Conservation (phyloP, 306 rosid species). For the Quercus engelmannii region DNA sequence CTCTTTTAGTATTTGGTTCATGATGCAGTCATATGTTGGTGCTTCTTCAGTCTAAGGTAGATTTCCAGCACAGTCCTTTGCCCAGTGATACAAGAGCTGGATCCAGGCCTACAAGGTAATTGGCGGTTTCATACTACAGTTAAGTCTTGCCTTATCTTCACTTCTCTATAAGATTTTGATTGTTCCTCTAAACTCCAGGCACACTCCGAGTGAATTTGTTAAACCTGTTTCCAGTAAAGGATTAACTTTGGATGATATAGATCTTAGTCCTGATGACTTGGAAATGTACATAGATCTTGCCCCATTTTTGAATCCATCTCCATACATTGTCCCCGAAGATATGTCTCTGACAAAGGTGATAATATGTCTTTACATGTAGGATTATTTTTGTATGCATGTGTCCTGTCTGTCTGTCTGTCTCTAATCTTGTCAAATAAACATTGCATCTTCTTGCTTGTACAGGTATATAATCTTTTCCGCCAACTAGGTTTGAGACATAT, state of each 20-base stretch:
- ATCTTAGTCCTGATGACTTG: slow-evolving; percentile 80
- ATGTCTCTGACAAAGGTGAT: slow-evolving; percentile 92
- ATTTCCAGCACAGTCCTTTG: slow-evolving; percentile 89
- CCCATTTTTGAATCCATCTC: slow-evolving; percentile 89
- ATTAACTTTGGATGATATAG: slow-evolving; percentile 66
- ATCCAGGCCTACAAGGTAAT: slow-evolving; percentile 56
- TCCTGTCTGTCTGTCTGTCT: not conserved
- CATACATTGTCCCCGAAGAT: slow-evolving; percentile 90
- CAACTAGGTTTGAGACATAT: slow-evolving; percentile 93
- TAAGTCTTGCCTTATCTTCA: slow-evolving; percentile 14
- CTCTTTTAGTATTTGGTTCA: slow-evolving; percentile 14
- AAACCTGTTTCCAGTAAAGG: slow-evolving; percentile 98
- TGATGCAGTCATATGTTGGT: slow-evolving; percentile 83
- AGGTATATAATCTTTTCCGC: slow-evolving; percentile 98
- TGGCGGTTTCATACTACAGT: slow-evolving; percentile 9
- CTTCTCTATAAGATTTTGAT: slow-evolving; percentile 31
- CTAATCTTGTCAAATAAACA: slow-evolving; percentile 18
- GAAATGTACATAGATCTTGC: slow-evolving; percentile 96
- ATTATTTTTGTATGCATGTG: not conserved
- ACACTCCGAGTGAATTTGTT: slow-evolving; percentile 69
- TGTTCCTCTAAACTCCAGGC: slow-evolving; percentile 49
- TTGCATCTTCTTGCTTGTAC: slow-evolving; percentile 36
- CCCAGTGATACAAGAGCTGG: slow-evolving; percentile 63
- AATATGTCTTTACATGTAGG: slow-evolving; percentile 15
- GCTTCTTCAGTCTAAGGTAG: slow-evolving; percentile 84